These are phyloP conservation scores for Stagonosporopsis chrysanthemi DNA, from an alignment of 2,329 filamentous ascomycete genomes.

Conservation along the genomic window DNA sequence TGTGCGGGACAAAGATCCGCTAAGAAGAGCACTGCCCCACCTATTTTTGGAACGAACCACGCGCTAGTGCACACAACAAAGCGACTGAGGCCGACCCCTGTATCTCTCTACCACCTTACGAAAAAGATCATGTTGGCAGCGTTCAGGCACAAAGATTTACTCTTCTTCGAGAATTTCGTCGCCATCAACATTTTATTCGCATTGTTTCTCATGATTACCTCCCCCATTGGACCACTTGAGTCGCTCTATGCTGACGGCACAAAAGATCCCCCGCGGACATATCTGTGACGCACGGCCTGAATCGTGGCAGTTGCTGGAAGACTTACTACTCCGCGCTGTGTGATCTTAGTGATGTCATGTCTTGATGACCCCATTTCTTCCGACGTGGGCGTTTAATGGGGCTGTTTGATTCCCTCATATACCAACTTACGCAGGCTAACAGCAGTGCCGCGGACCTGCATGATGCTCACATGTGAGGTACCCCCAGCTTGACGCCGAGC, in stretches of 20 bases:
- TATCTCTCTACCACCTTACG: constrained; percentile 7
- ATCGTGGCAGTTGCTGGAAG: constrained; percentile 3
- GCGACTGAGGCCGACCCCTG: constrained; percentile 28
- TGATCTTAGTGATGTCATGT: neutral
- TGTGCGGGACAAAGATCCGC: constrained; percentile 26
- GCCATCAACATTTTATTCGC: neutral
- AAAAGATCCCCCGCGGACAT: neutral
- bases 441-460: neutral
- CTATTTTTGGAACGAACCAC: constrained; percentile 38
- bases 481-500: neutral
- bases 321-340: neutral
- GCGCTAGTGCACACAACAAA: constrained; percentile 22
- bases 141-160: constrained; percentile 1
- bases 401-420: neutral
- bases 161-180: neutral
- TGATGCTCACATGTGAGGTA: neutral
- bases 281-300: constrained; percentile 7
- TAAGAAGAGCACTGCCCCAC: constrained; percentile 38
- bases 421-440: neutral
- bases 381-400: neutral
- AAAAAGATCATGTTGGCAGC: constrained; percentile 3
- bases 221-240: neutral
- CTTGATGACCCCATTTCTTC: neutral
- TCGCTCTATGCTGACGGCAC: neutral
- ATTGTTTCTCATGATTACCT: neutral